phyloP scores from a whole-genome alignment of 805 yeast species.

The Candida insectorum region DNA sequence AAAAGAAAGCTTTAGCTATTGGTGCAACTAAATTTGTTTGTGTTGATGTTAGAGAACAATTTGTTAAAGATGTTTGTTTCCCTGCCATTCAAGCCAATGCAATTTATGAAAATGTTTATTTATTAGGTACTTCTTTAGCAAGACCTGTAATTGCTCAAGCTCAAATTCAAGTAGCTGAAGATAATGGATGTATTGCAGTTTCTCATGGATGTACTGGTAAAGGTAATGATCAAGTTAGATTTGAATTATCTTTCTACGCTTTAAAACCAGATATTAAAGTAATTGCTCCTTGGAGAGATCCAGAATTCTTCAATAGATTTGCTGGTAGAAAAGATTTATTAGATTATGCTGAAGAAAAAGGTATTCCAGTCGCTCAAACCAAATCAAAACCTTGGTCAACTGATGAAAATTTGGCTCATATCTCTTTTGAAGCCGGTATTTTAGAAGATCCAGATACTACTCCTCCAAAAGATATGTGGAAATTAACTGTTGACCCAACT shows the following conservation, averaged over 20 bases:
- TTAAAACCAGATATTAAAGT: constrained; percentile 95
- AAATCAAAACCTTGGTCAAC: constrained; percentile 99
- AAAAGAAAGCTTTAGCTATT: constrained; percentile 90
- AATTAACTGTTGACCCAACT: constrained; percentile 89
- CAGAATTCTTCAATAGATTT: constrained; percentile 88
- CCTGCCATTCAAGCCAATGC: constrained; percentile 99
- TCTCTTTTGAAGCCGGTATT: constrained; percentile 98
- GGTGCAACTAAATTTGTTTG: constrained; percentile 96
- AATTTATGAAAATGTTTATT: constrained; percentile 94
- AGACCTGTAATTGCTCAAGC: constrained; percentile 99
- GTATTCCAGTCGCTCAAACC: constrained; percentile 94
- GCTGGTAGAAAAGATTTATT: constrained; percentile 97
- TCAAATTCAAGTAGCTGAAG: constrained; percentile 94
- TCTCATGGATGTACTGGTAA: constrained; percentile 99
- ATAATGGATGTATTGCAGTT: constrained; percentile 97
- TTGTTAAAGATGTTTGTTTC: constrained; percentile 89
- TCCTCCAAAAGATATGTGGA: constrained; percentile 99
- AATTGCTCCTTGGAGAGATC: constrained; percentile 99
- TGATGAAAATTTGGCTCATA: constrained; percentile 98
- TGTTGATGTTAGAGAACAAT: constrained; percentile 93
- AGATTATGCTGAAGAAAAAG: constrained; percentile 89
- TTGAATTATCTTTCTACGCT: constrained; percentile 95
- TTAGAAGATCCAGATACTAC: constrained; percentile 98
- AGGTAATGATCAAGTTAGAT: constrained; percentile 99
- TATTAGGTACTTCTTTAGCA: constrained; percentile 96